Evolutionary conservation across 345 rosid species (phyloP).

Genomic region (Alliaria petiolata): DNA sequence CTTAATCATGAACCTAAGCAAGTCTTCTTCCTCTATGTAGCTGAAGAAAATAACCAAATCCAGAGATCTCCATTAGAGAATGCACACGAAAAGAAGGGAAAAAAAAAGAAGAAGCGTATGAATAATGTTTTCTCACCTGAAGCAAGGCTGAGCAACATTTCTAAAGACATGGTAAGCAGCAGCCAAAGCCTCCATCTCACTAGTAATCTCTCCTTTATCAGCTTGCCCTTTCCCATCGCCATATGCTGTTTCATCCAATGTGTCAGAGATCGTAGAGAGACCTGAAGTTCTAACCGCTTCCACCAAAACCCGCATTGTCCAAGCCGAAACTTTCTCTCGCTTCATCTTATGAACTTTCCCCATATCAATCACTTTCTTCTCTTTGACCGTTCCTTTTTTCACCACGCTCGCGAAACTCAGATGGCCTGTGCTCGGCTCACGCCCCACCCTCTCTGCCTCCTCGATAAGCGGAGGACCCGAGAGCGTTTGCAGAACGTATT

Average conservation of each 20-base stretch:
- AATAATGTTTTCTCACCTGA: constrained; percentile 40
- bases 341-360: constrained; percentile 68
- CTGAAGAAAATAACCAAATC: constrained; percentile 29
- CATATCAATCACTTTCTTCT: constrained; percentile 73
- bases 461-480: constrained; percentile 74
- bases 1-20: constrained; percentile 73
- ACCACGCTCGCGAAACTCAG: constrained; percentile 47
- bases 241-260: constrained; percentile 49
- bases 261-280: constrained; percentile 64
- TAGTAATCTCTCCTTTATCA: constrained; percentile 64
- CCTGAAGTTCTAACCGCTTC: constrained; percentile 70
- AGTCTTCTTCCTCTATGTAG: constrained; percentile 69
- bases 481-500: constrained; percentile 72
- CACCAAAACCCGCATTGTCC: constrained; percentile 83
- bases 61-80: constrained; percentile 1
- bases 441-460: constrained; percentile 54
- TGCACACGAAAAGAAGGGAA: neutral
- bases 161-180: constrained; percentile 66
- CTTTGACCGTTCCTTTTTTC: constrained; percentile 44
- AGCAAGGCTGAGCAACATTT: constrained; percentile 48
- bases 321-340: constrained; percentile 77
- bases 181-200: constrained; percentile 71
- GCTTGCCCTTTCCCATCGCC: constrained; percentile 40
- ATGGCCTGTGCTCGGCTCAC: constrained; percentile 43
- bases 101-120: neutral